Conservation (phyloP, 2,329 filamentous ascomycete genomes). For the Biscogniauxia mediterranea region DNA sequence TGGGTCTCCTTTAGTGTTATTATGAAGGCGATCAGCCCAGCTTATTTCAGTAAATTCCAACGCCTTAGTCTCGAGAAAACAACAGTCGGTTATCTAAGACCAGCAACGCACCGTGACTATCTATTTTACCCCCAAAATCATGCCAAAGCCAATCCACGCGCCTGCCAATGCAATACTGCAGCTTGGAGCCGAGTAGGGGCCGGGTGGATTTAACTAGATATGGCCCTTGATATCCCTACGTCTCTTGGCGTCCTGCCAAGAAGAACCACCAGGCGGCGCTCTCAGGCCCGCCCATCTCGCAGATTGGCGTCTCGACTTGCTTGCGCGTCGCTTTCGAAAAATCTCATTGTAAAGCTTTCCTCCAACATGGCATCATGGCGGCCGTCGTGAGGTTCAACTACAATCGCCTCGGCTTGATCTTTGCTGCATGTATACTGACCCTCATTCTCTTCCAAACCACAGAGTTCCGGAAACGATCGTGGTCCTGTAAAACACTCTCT, state of each 20-base stretch:
- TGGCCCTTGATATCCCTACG: neutral
- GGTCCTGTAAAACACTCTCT: conserved; percentile 29
- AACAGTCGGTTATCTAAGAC: neutral
- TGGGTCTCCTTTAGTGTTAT: neutral
- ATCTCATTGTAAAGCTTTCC: neutral
- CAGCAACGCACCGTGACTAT: neutral
- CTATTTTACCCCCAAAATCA: neutral
- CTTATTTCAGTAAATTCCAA: neutral
- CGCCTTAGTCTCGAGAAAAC: no score
- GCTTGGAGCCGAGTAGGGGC: neutral
- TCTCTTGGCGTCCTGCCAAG: neutral
- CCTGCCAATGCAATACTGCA: neutral
- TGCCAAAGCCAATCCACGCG: neutral
- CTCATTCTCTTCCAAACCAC: conserved; percentile 28
- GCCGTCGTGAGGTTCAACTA: neutral
- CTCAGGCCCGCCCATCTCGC: neutral
- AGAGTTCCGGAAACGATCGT: conserved; percentile 25
- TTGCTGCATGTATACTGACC: conserved; percentile 17
- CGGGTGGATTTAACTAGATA: neutral
- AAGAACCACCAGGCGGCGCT: neutral
- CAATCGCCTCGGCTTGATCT: conserved; percentile 14
- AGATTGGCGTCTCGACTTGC: neutral
- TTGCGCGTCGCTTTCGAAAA: neutral
- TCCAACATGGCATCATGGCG: neutral
- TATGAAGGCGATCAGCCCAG: neutral